phyloP scores from a whole-genome alignment of 169 alveolate genomes.

The Cryptosporidium canis region DNA sequence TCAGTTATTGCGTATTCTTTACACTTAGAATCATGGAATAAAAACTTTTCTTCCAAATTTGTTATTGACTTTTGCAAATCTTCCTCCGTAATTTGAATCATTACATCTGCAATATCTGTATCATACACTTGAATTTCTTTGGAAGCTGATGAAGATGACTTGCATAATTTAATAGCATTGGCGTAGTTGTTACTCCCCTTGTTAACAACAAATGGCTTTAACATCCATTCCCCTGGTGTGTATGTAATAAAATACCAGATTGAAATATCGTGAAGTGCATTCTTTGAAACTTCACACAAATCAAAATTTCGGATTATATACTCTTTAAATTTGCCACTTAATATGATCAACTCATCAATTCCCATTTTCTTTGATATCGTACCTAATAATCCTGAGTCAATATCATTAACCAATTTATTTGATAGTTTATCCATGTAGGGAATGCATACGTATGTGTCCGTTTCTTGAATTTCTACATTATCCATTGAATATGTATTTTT shows the following conservation, averaged over 20 bases:
- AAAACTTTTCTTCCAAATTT: conserved; percentile 31
- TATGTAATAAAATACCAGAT: conserved; percentile 47
- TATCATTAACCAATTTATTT: conserved; percentile 16
- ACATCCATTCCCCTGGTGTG: conserved; percentile 26
- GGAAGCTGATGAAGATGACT: not conserved
- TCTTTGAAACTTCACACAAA: conserved; percentile 3
- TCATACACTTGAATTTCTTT: conserved; percentile 43
- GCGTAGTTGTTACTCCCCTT: not conserved
- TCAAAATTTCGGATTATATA: not conserved
- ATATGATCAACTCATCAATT: not conserved
- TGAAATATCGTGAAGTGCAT: not conserved
- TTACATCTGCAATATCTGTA: conserved; percentile 33
- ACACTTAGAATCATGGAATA: conserved; percentile 49
- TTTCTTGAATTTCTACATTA: not conserved
- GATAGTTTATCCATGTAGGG: not conserved
- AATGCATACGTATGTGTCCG: conserved; percentile 23
- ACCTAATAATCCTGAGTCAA: conserved; percentile 15
- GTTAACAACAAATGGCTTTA: conserved; percentile 39
- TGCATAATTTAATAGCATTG: conserved; percentile 28
- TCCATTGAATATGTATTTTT: not conserved
- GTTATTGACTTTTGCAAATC: conserved; percentile 27
- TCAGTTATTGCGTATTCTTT: conserved; percentile 42
- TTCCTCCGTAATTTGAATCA: conserved; percentile 17
- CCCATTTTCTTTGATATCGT: not conserved
- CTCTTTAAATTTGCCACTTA: not conserved